Evolutionary conservation across 2,329 filamentous ascomycete genomes (phyloP).

Genomic region (Monilinia polystroma): DNA sequence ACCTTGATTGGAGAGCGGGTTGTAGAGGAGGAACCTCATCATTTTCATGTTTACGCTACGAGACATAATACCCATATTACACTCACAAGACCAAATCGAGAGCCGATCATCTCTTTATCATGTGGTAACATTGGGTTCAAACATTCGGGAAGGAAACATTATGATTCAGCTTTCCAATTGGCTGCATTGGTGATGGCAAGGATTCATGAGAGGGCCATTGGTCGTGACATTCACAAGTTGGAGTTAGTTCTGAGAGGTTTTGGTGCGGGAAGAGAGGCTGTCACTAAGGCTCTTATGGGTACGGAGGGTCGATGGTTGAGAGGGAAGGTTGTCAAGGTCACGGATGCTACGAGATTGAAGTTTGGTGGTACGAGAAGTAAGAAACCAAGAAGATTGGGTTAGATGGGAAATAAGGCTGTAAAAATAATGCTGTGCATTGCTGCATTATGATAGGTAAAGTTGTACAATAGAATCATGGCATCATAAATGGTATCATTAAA

Average conservation of each 20-base stretch:
- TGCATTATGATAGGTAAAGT: conserved; percentile 15
- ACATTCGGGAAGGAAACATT: conserved; percentile 75
- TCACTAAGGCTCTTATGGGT: conserved; percentile 84
- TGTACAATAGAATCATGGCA: conserved; percentile 27
- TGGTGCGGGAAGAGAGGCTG: conserved; percentile 82
- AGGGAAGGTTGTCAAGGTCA: conserved; percentile 72
- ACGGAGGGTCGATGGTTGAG: conserved; percentile 77
- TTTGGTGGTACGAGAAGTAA: conserved; percentile 90
- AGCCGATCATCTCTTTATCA: conserved; percentile 76
- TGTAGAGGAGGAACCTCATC: conserved; percentile 63
- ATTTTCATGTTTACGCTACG: conserved; percentile 81
- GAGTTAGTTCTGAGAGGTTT: conserved; percentile 85
- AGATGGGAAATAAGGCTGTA: conserved; percentile 18
- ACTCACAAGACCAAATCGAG: conserved; percentile 76
- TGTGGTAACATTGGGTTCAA: conserved; percentile 89
- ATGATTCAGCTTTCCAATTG: conserved; percentile 91
- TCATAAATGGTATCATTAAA: conserved; percentile 32
- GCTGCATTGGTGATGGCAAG: conserved; percentile 78
- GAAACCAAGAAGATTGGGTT: conserved; percentile 73
- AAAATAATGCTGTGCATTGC: conserved; percentile 24
- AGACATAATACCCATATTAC: conserved; percentile 97
- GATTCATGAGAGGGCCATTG: conserved; percentile 78
- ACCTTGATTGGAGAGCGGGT: conserved; percentile 30
- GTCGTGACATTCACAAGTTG: conserved; percentile 71
- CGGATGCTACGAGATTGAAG: conserved; percentile 86